phyloP scores from a whole-genome alignment of 2,329 filamentous ascomycete genomes.

The Byssochlamys sp. region DNA sequence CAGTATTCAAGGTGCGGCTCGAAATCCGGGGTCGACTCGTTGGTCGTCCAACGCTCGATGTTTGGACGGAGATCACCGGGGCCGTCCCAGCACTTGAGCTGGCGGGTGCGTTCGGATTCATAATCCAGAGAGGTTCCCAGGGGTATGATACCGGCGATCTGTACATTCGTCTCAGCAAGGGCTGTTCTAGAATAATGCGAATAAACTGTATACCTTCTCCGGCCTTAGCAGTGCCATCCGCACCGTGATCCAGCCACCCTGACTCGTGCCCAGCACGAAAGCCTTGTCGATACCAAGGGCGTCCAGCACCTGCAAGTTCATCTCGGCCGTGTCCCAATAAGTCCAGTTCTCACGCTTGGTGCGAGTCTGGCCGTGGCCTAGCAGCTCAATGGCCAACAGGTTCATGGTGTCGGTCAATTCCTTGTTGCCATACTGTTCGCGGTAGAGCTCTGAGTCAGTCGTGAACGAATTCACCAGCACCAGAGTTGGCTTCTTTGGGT shows the following conservation, averaged over 20 bases:
- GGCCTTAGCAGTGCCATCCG: conserved; percentile 45
- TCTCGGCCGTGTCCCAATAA: conserved; percentile 47
- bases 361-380: conserved; percentile 44
- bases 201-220: conserved; percentile 27
- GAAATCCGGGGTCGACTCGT: conserved; percentile 33
- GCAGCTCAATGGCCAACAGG: conserved; percentile 44
- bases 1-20: conserved; percentile 33
- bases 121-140: conserved; percentile 45
- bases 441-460: conserved; percentile 39
- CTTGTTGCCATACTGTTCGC: conserved; percentile 29
- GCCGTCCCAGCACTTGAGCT: conserved; percentile 42
- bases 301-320: conserved; percentile 48
- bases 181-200: background rate
- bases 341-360: conserved; percentile 40
- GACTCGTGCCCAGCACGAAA: conserved; percentile 43
- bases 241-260: conserved; percentile 45
- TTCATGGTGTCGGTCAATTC: conserved; percentile 34
- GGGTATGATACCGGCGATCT: conserved; percentile 44
- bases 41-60: conserved; percentile 34
- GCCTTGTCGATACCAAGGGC: conserved; percentile 35
- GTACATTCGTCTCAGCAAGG: background rate
- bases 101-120: conserved; percentile 36
- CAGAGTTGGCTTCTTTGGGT: conserved; percentile 44
- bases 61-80: conserved; percentile 21
- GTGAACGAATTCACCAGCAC: conserved; percentile 45